Evolutionary conservation across 192 early-diverging fungal genomes (phyloP), one percentile per base, ranked within the genome.

Genomic region (Allomyces macrogynus): DNA sequence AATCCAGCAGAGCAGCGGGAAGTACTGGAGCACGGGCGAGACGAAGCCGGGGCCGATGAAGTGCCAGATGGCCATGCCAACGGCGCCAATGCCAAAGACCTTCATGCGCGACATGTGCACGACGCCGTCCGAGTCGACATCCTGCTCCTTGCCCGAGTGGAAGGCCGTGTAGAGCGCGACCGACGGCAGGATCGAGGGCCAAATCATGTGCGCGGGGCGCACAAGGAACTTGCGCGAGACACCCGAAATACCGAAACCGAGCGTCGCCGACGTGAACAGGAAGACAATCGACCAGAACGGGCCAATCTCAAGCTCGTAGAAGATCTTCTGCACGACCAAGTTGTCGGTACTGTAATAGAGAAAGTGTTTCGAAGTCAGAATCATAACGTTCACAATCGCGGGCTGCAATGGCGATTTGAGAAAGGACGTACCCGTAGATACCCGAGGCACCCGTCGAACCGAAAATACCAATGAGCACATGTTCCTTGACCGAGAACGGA

Each of bases 141-240:
- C 24, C 68, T 67, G 27, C 70, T 71, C 44, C 66, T 83, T 78
- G 63, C 64, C 32, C 61, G 86, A 81, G 69, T 93, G 88, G 61
- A 92, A 79, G 3, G 87, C 83, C 20, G 82, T 80, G 73, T 90
- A 89, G 24, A 92, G 72, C 12, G 87, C 83, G 27, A 89, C 83
- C 61, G 81, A 83, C 43, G 87, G 78, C 32, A 96, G 77, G 32
- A 79, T 86, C 3, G 79, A 66, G 3, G 92, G 92, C 92, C 92
- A 98, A 57, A 90, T 76, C 90, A 95, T 92, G 10, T 83, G 75
- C 3, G 87, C 75, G 26, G 91, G 91, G 62, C 85, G 81, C 10
- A 96, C 90, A n/a, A 96, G 75, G 72, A 84, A 91, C 24, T 81
- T 80, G 27, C 90, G 86, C 60, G 76, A 75, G 18, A 84, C 72